These are phyloP conservation scores for Phoenix roebelenii DNA, from an alignment of 176 grass and related monocot genomes.

Conservation along the genomic window DNA sequence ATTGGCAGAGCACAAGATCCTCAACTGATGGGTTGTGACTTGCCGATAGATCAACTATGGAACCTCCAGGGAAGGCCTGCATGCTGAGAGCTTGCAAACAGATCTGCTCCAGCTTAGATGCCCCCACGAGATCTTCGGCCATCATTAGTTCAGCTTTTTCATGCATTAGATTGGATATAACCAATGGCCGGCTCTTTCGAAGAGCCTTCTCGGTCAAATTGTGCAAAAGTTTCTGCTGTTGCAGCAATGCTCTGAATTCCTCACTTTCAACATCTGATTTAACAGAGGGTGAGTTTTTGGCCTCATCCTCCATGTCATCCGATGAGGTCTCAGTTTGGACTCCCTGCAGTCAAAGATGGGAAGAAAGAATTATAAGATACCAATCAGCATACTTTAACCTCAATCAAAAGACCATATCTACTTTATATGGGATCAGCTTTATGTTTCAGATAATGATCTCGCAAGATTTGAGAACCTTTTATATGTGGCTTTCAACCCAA, in stretches of 20 bases:
- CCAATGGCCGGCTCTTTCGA: conserved; percentile 73
- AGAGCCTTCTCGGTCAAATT: conserved; percentile 90
- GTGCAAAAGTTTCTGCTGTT: conserved; percentile 56
- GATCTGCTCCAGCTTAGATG: conserved; percentile 58
- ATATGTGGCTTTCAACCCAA: too few relatives aligned
- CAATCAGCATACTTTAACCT: too few relatives aligned
- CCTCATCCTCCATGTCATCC: conserved; percentile 57
- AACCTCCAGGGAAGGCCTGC: conserved; percentile 39
- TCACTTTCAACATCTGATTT: conserved; percentile 41
- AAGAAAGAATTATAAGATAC: too few relatives aligned
- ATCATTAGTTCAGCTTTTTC: conserved; percentile 44
- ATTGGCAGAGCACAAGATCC: conserved; percentile 25
- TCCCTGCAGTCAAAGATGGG: conserved; percentile 40
- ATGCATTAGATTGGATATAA: conserved; percentile 72
- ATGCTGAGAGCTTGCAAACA: conserved; percentile 82
- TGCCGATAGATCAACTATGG: conserved; percentile 29
- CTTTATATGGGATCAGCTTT: too few relatives aligned
- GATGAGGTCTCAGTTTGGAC: conserved; percentile 46
- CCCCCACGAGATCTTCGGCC: conserved; percentile 39
- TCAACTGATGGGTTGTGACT: conserved; percentile 26
- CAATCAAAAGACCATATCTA: too few relatives aligned
- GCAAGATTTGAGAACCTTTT: too few relatives aligned
- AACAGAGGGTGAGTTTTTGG: conserved; percentile 12
- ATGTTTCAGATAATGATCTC: too few relatives aligned
- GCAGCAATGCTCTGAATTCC: conserved; percentile 51